phyloP scores from a whole-genome alignment of 768 basidiomycete genomes.

The Boletus bicolor region DNA sequence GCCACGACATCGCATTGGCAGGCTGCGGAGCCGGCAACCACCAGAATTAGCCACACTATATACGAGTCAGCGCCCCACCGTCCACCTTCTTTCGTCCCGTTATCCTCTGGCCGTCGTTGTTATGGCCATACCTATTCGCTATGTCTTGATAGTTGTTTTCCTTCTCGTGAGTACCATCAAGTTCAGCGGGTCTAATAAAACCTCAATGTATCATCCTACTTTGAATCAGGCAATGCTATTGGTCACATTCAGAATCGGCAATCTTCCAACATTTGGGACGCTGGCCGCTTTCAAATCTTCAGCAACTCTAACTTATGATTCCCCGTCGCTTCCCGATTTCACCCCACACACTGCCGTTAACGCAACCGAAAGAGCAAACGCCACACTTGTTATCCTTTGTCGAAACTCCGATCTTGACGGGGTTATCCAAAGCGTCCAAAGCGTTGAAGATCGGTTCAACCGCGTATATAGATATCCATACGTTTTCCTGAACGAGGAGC shows the following conservation, averaged over 20 bases:
- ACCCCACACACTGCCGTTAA: background rate
- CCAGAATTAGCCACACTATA: constrained; percentile 3
- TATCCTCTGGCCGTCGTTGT: background rate
- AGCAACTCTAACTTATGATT: background rate
- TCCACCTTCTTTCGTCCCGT: background rate
- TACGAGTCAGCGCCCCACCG: background rate
- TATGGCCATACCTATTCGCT: constrained; percentile 22
- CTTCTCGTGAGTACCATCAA: constrained; percentile 19
- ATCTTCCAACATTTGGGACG: background rate
- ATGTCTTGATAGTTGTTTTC: constrained; percentile 14
- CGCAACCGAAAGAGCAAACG: constrained; percentile 42
- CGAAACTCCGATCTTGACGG: constrained; percentile 46
- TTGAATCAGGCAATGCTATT: constrained; percentile 15
- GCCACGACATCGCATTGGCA: background rate
- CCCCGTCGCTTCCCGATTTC: background rate
- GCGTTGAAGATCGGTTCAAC: constrained; percentile 62
- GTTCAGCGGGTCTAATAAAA: too few relatives aligned
- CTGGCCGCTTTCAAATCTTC: background rate
- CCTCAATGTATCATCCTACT: background rate
- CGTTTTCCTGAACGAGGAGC: constrained; percentile 63
- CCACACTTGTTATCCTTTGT: constrained; percentile 57
- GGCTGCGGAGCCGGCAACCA: background rate
- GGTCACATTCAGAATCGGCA: constrained; percentile 3
- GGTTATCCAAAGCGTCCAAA: constrained; percentile 47
- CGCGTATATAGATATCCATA: constrained; percentile 54